A percentile compares a stretch with the other conserved stretches of the same genome.
These are phyloP conservation scores for Fomitopsis palustris DNA, from an alignment of 1,284 basidiomycete genomes.

Conservation along the genomic window DNA sequence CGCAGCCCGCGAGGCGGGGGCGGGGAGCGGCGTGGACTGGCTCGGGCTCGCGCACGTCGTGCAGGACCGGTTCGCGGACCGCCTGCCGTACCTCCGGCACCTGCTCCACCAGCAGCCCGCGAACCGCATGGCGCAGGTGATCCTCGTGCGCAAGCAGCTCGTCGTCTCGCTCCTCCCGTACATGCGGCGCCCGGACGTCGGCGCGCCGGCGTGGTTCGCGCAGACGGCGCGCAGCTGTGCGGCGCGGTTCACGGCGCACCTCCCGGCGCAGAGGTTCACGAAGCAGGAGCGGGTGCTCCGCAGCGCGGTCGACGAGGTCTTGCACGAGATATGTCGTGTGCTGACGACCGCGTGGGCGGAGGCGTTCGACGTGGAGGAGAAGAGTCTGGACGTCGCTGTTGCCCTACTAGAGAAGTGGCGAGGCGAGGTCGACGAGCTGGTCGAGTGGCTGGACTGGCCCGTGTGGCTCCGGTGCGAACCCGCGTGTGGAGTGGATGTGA, in stretches of 20 bases:
- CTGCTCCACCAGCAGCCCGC: background rate
- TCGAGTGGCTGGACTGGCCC: conserved; percentile 1
- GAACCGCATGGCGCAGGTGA: background rate
- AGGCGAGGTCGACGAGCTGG: background rate
- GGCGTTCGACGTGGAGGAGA: background rate
- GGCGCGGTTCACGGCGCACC: background rate
- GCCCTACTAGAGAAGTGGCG: background rate
- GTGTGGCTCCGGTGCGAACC: background rate
- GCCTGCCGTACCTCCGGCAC: background rate
- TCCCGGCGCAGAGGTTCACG: background rate
- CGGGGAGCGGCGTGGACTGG: background rate
- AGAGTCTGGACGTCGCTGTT: background rate
- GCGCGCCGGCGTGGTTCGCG: background rate
- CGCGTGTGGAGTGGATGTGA: background rate
- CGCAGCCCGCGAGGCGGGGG: background rate
- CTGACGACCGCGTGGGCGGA: background rate
- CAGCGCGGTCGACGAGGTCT: background rate
- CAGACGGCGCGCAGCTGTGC: background rate
- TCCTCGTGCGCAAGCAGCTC: background rate
- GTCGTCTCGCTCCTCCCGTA: background rate
- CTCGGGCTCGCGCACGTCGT: background rate
- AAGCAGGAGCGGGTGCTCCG: background rate
- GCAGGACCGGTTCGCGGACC: background rate
- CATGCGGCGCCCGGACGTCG: background rate
- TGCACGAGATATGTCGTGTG: background rate